A percentile compares a stretch with the other conserved stretches of the same genome.
These are phyloP conservation scores for Penicillium salamii DNA, from an alignment of 495 filamentous ascomycete species.

Conservation along the genomic window DNA sequence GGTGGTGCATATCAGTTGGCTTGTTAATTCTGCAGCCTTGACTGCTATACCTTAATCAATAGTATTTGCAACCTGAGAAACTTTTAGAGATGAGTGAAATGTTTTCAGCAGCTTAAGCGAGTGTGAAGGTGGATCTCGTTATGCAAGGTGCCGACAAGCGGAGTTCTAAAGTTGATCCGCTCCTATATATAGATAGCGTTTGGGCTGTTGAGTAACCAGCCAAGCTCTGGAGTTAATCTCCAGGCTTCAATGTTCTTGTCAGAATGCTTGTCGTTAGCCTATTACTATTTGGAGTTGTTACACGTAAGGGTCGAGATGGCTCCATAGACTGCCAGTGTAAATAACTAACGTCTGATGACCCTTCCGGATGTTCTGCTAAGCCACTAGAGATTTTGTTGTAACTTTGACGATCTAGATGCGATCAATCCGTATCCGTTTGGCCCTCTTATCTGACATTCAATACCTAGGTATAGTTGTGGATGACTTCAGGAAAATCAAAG, in stretches of 20 bases:
- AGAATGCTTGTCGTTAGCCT: background rate
- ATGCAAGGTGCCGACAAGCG: background rate
- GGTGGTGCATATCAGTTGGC: background rate
- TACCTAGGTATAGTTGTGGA: no score
- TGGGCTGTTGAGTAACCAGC: background rate
- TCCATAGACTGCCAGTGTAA: no score
- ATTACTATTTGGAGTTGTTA: background rate
- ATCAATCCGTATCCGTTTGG: no score
- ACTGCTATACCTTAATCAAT: constrained; percentile 1
- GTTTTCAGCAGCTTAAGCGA: background rate
- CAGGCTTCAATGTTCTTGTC: constrained; percentile 9
- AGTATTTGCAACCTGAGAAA: background rate
- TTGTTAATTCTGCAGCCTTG: background rate
- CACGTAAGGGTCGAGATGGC: no score
- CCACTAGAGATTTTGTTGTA: no score
- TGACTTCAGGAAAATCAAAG: no score
- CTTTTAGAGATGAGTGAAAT: background rate
- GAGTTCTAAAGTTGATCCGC: background rate
- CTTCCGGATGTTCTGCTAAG: no score
- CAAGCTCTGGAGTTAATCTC: background rate
- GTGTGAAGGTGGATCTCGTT: background rate
- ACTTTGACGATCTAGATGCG: no score
- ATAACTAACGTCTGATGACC: no score
- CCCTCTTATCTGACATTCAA: no score
- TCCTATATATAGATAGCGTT: constrained; percentile 12